Percentiles rank a stretch among this genome's conserved stretches.
Evolutionary conservation across 139 green algal genomes (phyloP).

Genomic region (Volvox africanus): DNA sequence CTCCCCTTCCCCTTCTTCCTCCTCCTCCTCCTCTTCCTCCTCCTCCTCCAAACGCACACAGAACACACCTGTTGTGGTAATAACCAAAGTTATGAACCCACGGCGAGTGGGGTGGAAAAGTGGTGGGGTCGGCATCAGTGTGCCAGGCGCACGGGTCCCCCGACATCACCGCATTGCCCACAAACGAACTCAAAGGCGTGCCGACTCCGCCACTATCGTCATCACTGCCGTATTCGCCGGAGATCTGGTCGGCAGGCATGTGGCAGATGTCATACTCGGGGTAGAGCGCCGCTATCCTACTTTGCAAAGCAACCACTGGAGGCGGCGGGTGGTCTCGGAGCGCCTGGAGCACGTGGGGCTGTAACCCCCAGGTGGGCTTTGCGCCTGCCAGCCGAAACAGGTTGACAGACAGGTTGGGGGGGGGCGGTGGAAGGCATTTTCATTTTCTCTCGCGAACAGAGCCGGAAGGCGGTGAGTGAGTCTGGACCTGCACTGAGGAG

Average conservation of each 20-base stretch:
- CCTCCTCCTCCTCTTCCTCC: neutral
- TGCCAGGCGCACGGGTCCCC: slow-evolving; percentile 83
- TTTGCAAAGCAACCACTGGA: slow-evolving; percentile 52
- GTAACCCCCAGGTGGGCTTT: slow-evolving; percentile 56
- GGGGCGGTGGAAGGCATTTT: no score
- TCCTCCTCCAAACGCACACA: neutral
- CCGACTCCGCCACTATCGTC: neutral
- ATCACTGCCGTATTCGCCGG: neutral
- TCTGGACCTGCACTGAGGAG: no score
- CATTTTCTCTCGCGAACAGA: no score
- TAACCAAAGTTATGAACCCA: slow-evolving; percentile 74
- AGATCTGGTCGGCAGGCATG: slow-evolving; percentile 51
- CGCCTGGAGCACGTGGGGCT: slow-evolving; percentile 17
- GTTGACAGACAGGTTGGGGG: no score
- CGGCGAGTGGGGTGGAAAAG: slow-evolving; percentile 65
- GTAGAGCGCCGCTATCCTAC: slow-evolving; percentile 53
- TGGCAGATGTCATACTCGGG: slow-evolving; percentile 53
- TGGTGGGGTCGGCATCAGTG: slow-evolving; percentile 83
- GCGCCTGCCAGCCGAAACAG: slow-evolving; percentile 31
- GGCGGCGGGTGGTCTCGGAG: slow-evolving; percentile 43
- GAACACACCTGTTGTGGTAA: slow-evolving; percentile 76
- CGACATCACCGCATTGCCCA: slow-evolving; percentile 76
- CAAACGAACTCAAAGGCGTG: slow-evolving; percentile 35
- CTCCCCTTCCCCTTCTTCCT: neutral
- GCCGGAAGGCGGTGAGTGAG: no score